Base-by-base conservation (phyloP, 768 basidiomycete genomes). In the Russula sp. region DNA sequence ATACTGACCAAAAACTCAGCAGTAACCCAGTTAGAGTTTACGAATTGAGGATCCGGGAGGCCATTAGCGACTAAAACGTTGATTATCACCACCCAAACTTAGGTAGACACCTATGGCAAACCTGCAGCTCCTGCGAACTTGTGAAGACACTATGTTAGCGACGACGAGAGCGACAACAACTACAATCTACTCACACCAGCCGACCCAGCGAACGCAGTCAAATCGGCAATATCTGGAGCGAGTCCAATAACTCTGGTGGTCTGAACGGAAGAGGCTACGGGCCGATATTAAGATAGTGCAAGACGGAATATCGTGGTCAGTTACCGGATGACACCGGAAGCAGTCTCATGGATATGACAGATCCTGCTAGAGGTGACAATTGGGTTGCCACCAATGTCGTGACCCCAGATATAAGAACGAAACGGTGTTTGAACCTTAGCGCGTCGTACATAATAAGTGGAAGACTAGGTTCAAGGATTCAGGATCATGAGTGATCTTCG, bases 321-420 rank as follows among this genome's bases (percentile, higher is more conserved):
- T 75, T 57, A 80, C 82, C 22, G 1, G 39, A 31, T 9, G 64
- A 14, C 22, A 42, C 77, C 69, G 70, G 50, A 40, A 69, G 65
- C 45, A 73, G 64, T 51, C 59, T 67, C 37, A 70, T 55, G 44
- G 74, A 66, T 52, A 76, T 69, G n/a, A 76, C 44, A 10, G 72
- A 71, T 65, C 72, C 74, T 67, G 87, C 81, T 4, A 89, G 71
- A 4, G 87, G 84, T 68, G 86, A 86, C 35, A 85, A 79, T 0
- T 80, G 57, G 56, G 79, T 74, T 10, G 80, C 76, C 32, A 73
- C 68, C 11, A 81, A 39, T 0, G 80, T 82, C 1, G 80, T 79
- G 2, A 83, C 45, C 0, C 80, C 72, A 4, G 87, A 88, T 70
- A 79, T 68, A 61, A 80, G 73, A 9, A 89, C 73, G 47, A 87